Percentiles rank a stretch among this genome's conserved stretches.
These are phyloP conservation scores for Fistulinella cinereoalba DNA, from an alignment of 1,284 basidiomycete species.

Conservation along the genomic window DNA sequence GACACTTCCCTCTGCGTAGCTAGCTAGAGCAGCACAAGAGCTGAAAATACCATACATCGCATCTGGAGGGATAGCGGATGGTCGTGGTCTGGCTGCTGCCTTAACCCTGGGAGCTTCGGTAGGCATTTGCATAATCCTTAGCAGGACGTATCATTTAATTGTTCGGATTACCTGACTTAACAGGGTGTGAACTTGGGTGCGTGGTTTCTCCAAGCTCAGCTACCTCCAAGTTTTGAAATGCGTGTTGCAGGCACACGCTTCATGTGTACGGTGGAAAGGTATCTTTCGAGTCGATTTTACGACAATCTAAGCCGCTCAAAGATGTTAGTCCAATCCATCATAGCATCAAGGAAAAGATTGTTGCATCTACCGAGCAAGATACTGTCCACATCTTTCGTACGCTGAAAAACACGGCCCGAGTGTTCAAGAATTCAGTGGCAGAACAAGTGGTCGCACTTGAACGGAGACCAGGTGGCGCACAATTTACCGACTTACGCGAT, in stretches of 20 bases:
- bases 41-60: constrained; percentile 86
- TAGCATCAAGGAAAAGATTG: constrained; percentile 88
- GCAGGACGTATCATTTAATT: background rate
- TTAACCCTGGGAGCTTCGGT: constrained; percentile 82
- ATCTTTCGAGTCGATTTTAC: constrained; percentile 6
- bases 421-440: constrained; percentile 84
- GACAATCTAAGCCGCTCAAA: constrained; percentile 1
- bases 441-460: constrained; percentile 83
- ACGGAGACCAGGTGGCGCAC: constrained; percentile 75
- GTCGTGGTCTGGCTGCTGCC: constrained; percentile 78
- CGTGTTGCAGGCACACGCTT: constrained; percentile 68
- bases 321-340: constrained; percentile 74
- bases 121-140: constrained; percentile 31
- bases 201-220: constrained; percentile 14
- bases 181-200: constrained; percentile 85
- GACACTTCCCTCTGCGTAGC: constrained; percentile 38
- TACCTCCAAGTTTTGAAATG: constrained; percentile 1
- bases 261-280: constrained; percentile 81
- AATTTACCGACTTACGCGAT: constrained; percentile 83
- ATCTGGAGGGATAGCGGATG: constrained; percentile 84
- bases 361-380: constrained; percentile 78
- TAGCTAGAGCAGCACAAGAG: constrained; percentile 86
- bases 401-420: constrained; percentile 82
- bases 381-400: constrained; percentile 90
- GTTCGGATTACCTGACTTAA: background rate